phyloP scores from a whole-genome alignment of 2,329 filamentous ascomycete species.

The Plectosphaerella cucumerina region DNA sequence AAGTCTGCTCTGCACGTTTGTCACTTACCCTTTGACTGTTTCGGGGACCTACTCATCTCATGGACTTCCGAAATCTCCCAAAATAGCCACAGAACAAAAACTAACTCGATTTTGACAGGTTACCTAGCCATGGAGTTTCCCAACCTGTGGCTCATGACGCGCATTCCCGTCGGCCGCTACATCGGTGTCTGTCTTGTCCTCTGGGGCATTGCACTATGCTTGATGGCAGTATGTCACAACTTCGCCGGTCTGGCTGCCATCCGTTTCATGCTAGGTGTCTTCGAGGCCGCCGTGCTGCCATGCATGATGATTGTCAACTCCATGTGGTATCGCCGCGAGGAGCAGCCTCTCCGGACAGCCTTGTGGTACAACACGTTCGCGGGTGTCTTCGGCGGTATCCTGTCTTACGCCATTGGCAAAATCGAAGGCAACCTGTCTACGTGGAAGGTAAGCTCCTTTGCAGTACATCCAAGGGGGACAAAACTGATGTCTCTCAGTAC shows the following conservation, averaged over 20 bases:
- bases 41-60: conserved; percentile 37
- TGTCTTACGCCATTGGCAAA: conserved; percentile 21
- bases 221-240: conserved; percentile 19
- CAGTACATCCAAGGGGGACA: not conserved
- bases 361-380: conserved; percentile 27
- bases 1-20: too few relatives aligned
- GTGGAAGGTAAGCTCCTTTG: conserved; percentile 7
- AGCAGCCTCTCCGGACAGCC: conserved; percentile 25
- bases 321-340: conserved; percentile 29
- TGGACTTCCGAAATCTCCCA: conserved; percentile 17
- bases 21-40: too few relatives aligned
- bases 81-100: too few relatives aligned
- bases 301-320: conserved; percentile 22
- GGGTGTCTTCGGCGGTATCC: conserved; percentile 22
- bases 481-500: conserved; percentile 3
- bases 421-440: conserved; percentile 18
- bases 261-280: conserved; percentile 26
- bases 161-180: conserved; percentile 14
- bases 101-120: too few relatives aligned
- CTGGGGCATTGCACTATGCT: conserved; percentile 16
- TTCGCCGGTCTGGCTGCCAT: conserved; percentile 21
- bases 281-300: conserved; percentile 24
- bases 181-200: conserved; percentile 15
- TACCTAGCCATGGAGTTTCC: conserved; percentile 1
- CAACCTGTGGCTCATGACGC: conserved; percentile 11